phyloP scores from a whole-genome alignment of 2,329 filamentous ascomycete genomes.

The Claviceps sp. region DNA sequence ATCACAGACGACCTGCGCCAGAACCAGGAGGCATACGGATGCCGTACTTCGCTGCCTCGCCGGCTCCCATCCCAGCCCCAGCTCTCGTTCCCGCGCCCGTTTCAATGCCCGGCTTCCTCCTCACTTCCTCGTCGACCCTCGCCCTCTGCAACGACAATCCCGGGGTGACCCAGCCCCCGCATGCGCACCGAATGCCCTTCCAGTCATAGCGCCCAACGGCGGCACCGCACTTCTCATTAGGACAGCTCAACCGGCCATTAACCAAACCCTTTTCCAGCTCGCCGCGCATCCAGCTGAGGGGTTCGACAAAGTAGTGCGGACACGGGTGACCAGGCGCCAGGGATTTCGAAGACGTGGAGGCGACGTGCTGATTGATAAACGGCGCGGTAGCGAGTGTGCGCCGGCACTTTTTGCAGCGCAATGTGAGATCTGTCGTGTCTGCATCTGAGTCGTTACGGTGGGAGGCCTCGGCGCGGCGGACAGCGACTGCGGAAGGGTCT shows the following conservation, averaged over 20 bases:
- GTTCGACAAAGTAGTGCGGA: slow-evolving; percentile 81
- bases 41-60: slow-evolving; percentile 18
- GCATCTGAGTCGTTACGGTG: neutral
- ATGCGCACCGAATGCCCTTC: slow-evolving; percentile 90
- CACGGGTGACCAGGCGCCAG: slow-evolving; percentile 31
- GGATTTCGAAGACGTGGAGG: neutral
- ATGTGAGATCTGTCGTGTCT: slow-evolving; percentile 14
- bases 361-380: slow-evolving; percentile 54
- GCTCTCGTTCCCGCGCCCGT: slow-evolving; percentile 7
- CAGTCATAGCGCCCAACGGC: slow-evolving; percentile 90
- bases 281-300: slow-evolving; percentile 86
- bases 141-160: slow-evolving; percentile 77
- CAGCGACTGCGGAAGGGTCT: slow-evolving; percentile 19
- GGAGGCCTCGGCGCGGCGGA: neutral
- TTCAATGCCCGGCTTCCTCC: slow-evolving; percentile 11
- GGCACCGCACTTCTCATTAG: slow-evolving; percentile 61
- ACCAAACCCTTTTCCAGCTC: slow-evolving; percentile 69
- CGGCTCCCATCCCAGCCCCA: slow-evolving; percentile 10
- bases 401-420: slow-evolving; percentile 88
- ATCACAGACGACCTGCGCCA: slow-evolving; percentile 8
- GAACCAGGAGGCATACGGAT: slow-evolving; percentile 43
- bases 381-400: slow-evolving; percentile 39
- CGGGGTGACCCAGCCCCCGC: slow-evolving; percentile 79
- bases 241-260: slow-evolving; percentile 75
- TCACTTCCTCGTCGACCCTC: slow-evolving; percentile 57